A percentile compares a stretch with the other conserved stretches of the same genome.
Evolutionary conservation across 2,329 filamentous ascomycete genomes (phyloP).

Genomic region (Fusarium subglutinans): DNA sequence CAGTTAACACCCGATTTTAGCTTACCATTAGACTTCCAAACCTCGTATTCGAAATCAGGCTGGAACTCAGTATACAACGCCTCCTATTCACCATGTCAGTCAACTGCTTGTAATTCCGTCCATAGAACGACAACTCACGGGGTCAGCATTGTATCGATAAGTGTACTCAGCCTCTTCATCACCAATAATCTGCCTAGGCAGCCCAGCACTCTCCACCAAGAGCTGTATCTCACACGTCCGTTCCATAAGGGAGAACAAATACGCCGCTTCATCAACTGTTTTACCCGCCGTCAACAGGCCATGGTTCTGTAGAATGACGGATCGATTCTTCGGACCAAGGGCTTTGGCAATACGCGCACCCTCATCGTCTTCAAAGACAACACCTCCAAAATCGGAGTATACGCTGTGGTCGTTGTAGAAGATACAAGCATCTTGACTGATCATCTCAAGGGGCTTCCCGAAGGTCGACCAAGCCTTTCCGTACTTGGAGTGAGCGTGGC

Average conservation of each 20-base stretch:
- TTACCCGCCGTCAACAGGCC: slow-evolving; percentile 69
- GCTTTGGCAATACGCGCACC: slow-evolving; percentile 66
- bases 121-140: slow-evolving; percentile 23
- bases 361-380: slow-evolving; percentile 70
- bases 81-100: slow-evolving; percentile 32
- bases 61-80: slow-evolving; percentile 49
- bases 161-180: slow-evolving; percentile 54
- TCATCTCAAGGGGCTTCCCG: slow-evolving; percentile 66
- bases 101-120: accelerated
- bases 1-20: slow-evolving; percentile 24
- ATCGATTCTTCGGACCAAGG: slow-evolving; percentile 61
- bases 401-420: slow-evolving; percentile 68
- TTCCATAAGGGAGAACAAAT: slow-evolving; percentile 59
- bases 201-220: slow-evolving; percentile 42
- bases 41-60: slow-evolving; percentile 48
- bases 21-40: slow-evolving; percentile 44
- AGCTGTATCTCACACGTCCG: slow-evolving; percentile 48
- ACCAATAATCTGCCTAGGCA: slow-evolving; percentile 44
- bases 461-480: slow-evolving; percentile 72
- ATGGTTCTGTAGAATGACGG: slow-evolving; percentile 70
- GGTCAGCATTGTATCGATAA: slow-evolving; percentile 46
- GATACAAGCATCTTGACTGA: slow-evolving; percentile 67
- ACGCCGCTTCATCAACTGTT: slow-evolving; percentile 75
- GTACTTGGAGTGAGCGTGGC: slow-evolving; percentile 66
- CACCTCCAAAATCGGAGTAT: slow-evolving; percentile 68